Evolutionary conservation across 2,329 filamentous ascomycete species (phyloP).

Genomic region (Pseudogymnoascus sp.): DNA sequence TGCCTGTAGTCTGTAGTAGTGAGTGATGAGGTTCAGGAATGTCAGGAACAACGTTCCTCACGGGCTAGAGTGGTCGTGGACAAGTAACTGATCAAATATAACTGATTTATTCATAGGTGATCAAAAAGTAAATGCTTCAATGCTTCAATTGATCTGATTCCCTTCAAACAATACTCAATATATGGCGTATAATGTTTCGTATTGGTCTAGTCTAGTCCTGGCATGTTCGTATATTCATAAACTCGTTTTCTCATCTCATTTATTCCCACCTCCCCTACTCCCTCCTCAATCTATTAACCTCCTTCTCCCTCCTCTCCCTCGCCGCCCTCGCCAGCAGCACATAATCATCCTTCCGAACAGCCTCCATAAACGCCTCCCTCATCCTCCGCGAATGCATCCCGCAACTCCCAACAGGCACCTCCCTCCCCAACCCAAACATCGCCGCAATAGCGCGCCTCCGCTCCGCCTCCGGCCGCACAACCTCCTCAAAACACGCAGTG

Average conservation of each 20-base stretch:
- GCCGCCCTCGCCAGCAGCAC: conserved; percentile 52
- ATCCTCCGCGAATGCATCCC: conserved; percentile 77
- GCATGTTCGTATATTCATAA: neutral
- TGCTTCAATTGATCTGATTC: neutral
- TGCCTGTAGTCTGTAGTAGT: neutral
- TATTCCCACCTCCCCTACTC: conserved; percentile 55
- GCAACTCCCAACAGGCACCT: conserved; percentile 53
- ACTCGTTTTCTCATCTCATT: conserved; percentile 17
- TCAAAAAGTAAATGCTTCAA: neutral
- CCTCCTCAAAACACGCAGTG: conserved; percentile 75
- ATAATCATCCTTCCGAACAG: conserved; percentile 60
- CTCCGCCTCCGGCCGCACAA: conserved; percentile 62
- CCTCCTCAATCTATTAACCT: conserved; percentile 49
- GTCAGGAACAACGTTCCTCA: neutral
- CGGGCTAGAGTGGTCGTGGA: neutral
- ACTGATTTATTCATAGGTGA: neutral
- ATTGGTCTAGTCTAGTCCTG: neutral
- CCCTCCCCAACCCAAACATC: conserved; percentile 55
- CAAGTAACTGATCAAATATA: neutral
- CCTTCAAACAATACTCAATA: neutral
- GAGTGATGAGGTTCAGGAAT: neutral
- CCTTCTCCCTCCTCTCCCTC: conserved; percentile 48
- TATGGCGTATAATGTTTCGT: neutral
- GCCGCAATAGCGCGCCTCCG: conserved; percentile 49
- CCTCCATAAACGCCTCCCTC: conserved; percentile 62